These are phyloP conservation scores for Dacryopinax primogenitus DNA, from an alignment of 768 basidiomycete genomes.

Conservation along the genomic window DNA sequence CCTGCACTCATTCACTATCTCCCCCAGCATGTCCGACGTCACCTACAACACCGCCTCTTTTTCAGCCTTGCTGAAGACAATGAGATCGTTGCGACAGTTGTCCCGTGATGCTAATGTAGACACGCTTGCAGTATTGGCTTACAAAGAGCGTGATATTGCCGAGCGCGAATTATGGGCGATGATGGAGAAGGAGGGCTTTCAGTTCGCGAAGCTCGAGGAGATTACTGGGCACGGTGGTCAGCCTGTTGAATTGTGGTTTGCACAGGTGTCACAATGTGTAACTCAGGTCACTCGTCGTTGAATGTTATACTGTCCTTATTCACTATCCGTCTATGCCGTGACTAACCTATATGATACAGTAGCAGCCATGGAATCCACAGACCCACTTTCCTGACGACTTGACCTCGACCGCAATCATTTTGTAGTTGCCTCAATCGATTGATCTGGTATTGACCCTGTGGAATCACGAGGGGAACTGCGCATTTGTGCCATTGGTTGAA, in stretches of 20 bases:
- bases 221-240: constrained; percentile 47
- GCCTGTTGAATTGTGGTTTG: constrained; percentile 62
- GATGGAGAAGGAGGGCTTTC: constrained; percentile 39
- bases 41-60: constrained; percentile 85
- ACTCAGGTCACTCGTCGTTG: too few species aligned
- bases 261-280: background rate
- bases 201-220: constrained; percentile 43
- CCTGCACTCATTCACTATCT: background rate
- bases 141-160: constrained; percentile 69
- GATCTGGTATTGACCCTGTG: too few species aligned
- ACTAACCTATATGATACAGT: too few species aligned
- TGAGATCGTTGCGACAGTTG: constrained; percentile 37
- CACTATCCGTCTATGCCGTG: too few species aligned
- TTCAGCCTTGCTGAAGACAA: constrained; percentile 56
- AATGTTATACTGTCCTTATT: too few species aligned
- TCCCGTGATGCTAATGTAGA: constrained; percentile 20
- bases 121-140: constrained; percentile 55
- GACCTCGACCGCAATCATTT: too few species aligned
- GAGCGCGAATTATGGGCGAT: constrained; percentile 67
- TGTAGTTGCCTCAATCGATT: too few species aligned
- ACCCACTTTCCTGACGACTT: too few species aligned
- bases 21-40: constrained; percentile 73
- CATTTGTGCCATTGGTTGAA: too few species aligned
- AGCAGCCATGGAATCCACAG: too few species aligned
- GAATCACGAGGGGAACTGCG: too few species aligned